A percentile compares a stretch with the other conserved stretches of the same genome.
Evolutionary conservation across 805 yeast species (phyloP).

Genomic region (Isabelozyma pseudorhagii): DNA sequence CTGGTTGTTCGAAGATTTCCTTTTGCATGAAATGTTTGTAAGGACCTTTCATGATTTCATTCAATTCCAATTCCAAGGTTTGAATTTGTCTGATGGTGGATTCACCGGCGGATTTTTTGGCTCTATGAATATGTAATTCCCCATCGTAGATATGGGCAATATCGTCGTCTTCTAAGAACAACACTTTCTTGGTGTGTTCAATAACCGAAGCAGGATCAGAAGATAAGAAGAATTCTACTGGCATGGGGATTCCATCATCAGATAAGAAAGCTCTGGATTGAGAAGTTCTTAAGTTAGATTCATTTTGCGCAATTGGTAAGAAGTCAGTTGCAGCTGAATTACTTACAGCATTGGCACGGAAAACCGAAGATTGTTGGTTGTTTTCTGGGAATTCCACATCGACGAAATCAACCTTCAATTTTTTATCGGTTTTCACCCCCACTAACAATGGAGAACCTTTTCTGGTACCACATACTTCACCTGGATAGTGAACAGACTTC

Average conservation of each 20-base stretch:
- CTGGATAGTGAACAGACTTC: slow-evolving; percentile 88
- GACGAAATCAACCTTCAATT: slow-evolving; percentile 94
- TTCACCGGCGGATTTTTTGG: slow-evolving; percentile 74
- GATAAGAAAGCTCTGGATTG: slow-evolving; percentile 96
- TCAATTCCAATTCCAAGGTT: slow-evolving; percentile 93
- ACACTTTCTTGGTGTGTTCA: slow-evolving; percentile 94
- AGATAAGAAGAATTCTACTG: slow-evolving; percentile 92
- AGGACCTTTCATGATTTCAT: slow-evolving; percentile 97
- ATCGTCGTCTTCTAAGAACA: slow-evolving; percentile 96
- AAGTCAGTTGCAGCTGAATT: slow-evolving; percentile 19
- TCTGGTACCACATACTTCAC: slow-evolving; percentile 94
- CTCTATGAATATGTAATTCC: slow-evolving; percentile 97
- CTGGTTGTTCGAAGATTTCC: slow-evolving; percentile 98
- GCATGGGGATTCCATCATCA: slow-evolving; percentile 89
- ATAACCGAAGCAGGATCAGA: slow-evolving; percentile 97
- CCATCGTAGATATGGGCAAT: slow-evolving; percentile 98
- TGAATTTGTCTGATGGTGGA: slow-evolving; percentile 95
- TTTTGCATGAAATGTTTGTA: slow-evolving; percentile 97
- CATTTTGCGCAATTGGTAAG: slow-evolving; percentile 53
- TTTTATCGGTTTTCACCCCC: slow-evolving; percentile 95
- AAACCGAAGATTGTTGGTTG: slow-evolving; percentile 16
- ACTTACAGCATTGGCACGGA: too few species aligned
- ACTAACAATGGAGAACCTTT: slow-evolving; percentile 96
- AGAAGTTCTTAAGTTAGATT: slow-evolving; percentile 69
- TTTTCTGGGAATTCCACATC: slow-evolving; percentile 94